Percentiles rank a stretch among this genome's conserved stretches.
Conservation (phyloP, 768 basidiomycete genomes). For the Cyclocybe aegerita region DNA sequence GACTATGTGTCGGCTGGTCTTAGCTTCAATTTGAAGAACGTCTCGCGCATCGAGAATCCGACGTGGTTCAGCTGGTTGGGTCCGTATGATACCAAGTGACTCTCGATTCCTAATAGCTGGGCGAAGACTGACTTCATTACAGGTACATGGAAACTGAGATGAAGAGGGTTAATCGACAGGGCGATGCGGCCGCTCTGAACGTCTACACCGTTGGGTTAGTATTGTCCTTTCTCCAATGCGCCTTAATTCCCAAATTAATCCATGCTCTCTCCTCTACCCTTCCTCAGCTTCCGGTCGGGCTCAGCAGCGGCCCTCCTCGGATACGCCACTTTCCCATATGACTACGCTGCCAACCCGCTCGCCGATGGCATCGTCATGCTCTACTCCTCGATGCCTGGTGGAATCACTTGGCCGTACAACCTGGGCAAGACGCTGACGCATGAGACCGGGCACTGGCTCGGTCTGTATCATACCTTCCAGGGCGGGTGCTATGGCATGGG, state of each 20-base stretch:
- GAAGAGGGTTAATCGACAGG: constrained; percentile 33
- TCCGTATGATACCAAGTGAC: not conserved
- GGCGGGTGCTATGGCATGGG: not conserved
- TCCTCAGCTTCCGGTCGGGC: constrained; percentile 27
- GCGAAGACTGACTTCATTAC: constrained; percentile 16
- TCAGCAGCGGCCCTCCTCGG: constrained; percentile 18
- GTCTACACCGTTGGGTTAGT: constrained; percentile 1
- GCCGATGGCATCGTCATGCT: constrained; percentile 38
- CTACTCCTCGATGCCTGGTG: not conserved
- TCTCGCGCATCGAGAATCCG: constrained; percentile 12
- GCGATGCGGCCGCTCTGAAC: constrained; percentile 24
- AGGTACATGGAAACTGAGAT: constrained; percentile 19
- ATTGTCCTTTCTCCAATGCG: not conserved
- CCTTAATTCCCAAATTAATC: constrained; percentile 15
- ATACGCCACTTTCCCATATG: constrained; percentile 42
- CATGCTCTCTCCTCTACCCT: constrained; percentile 27
- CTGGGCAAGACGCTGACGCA: constrained; percentile 20
- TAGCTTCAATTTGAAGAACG: constrained; percentile 30
- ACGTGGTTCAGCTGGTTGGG: constrained; percentile 1
- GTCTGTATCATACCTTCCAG: constrained; percentile 38
- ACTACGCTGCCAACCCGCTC: constrained; percentile 24
- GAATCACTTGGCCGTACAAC: constrained; percentile 21
- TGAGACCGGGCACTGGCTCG: constrained; percentile 35
- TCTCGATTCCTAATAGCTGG: not conserved
- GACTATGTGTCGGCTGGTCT: constrained; percentile 33